These are phyloP conservation scores for Parascedosporium putredinis DNA, from an alignment of 2,329 filamentous ascomycete genomes.

Conservation along the genomic window DNA sequence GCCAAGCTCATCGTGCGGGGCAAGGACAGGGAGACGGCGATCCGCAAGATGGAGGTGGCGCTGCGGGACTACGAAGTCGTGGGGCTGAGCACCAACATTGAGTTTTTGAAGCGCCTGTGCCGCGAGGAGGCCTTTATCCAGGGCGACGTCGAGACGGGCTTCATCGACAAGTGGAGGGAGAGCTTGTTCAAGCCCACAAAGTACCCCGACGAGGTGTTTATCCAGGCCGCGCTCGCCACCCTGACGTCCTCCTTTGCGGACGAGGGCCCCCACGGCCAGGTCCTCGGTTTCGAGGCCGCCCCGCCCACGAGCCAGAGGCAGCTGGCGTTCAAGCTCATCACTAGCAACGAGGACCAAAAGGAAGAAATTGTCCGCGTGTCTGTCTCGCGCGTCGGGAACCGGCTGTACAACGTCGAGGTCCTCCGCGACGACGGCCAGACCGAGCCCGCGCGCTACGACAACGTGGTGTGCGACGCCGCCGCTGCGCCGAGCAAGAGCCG, in stretches of 20 bases:
- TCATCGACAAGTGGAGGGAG: constrained; percentile 78
- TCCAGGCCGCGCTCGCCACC: constrained; percentile 76
- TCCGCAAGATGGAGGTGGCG: constrained; percentile 71
- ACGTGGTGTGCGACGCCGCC: constrained; percentile 26
- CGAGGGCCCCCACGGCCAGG: constrained; percentile 32
- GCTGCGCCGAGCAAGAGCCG: constrained; percentile 17
- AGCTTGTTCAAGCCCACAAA: constrained; percentile 61
- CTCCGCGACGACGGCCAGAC: constrained; percentile 30
- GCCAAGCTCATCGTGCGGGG: constrained; percentile 92
- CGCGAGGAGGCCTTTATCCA: constrained; percentile 70
- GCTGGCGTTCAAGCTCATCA: constrained; percentile 44
- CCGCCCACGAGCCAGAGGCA: constrained; percentile 31
- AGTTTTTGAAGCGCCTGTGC: constrained; percentile 87
- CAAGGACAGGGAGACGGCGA: constrained; percentile 64
- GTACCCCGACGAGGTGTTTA: constrained; percentile 63
- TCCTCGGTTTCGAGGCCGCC: constrained; percentile 43
- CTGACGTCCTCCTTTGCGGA: constrained; percentile 25
- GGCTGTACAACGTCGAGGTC: constrained; percentile 36
- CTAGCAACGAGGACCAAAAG: constrained; percentile 52
- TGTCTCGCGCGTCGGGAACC: constrained; percentile 36
- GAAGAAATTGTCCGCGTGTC: constrained; percentile 48
- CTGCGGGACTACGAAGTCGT: constrained; percentile 87
- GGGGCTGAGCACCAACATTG: constrained; percentile 88
- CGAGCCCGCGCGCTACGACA: constrained; percentile 28
- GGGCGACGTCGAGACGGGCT: constrained; percentile 89